Percentiles rank a stretch among this genome's conserved stretches.
Conservation (phyloP, 2,329 filamentous ascomycete genomes). For the Anisogramma anomala region DNA sequence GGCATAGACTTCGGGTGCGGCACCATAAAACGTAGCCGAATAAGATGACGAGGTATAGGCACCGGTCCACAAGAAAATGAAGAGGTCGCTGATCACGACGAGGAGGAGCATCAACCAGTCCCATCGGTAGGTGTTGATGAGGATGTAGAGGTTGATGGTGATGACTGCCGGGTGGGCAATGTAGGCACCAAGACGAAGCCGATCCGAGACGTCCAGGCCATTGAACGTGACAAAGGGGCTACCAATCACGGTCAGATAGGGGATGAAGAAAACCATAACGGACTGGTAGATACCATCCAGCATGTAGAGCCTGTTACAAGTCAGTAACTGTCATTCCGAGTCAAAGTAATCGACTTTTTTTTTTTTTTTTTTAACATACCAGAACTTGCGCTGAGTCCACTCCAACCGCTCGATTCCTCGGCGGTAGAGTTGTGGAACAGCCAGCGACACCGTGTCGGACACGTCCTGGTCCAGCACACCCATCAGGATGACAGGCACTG, state of each 20-base stretch:
- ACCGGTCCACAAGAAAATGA: conserved; percentile 94
- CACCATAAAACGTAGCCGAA: conserved; percentile 55
- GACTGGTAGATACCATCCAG: conserved; percentile 89
- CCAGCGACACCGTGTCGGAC: conserved; percentile 82
- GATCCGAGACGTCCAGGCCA: conserved; percentile 67
- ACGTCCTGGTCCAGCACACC: conserved; percentile 96
- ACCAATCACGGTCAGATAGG: conserved; percentile 64
- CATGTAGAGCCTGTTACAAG: conserved; percentile 68
- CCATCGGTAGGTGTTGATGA: conserved; percentile 96
- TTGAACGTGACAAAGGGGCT: conserved; percentile 59
- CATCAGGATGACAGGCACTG: conserved; percentile 86
- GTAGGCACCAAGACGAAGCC: conserved; percentile 75
- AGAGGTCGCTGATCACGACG: conserved; percentile 66
- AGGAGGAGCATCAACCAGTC: conserved; percentile 91
- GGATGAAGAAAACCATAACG: conserved; percentile 83
- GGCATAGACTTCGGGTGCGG: conserved; percentile 67
- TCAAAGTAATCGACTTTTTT: too few relatives aligned
- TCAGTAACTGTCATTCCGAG: conserved; percentile 18
- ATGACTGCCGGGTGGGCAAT: conserved; percentile 75
- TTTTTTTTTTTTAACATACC: too few relatives aligned
- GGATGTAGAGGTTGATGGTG: conserved; percentile 85
- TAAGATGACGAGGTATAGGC: conserved; percentile 53
- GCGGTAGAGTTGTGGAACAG: conserved; percentile 89
- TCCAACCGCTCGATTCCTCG: conserved; percentile 91
- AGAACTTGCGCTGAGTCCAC: conserved; percentile 95